Evolutionary conservation across 2,329 filamentous ascomycete species (phyloP), one percentile per base, ranked within the genome.

Genomic region (Colletotrichum sansevieriae): DNA sequence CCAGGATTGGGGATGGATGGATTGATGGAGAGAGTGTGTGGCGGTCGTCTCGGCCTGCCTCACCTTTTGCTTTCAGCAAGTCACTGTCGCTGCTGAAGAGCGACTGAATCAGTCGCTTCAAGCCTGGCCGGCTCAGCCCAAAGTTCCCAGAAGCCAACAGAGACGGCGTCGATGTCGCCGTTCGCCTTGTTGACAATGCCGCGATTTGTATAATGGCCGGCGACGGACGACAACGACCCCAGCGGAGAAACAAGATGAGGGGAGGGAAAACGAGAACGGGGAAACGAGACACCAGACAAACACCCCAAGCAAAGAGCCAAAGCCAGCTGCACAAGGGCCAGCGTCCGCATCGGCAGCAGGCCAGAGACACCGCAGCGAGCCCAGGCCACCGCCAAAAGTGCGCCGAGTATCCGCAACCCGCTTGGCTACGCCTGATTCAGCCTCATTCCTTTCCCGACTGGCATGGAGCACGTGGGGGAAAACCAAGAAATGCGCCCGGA

Each of bases 371-470:
- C 58, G 55, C 57, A 68, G 46, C 54, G 12, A 67, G 51, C 69
- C 65, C 63, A 69, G 66, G 55, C 56, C 66, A 65, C 62, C 56
- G 63, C 63, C 66, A 62, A 65, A 62, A 56, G 56, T 67, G 63
- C 63, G 66, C 66, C 65, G 65, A 60, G 55, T 57, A 69, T 69
- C 68, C 64, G 61, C 65, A 68, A 60, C 65, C 65, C 65, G 68
- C 68, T 70, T 70, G 66, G 66, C 66, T 67, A 69, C 66, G 63
- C 66, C 71, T 75, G 74, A 74, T 74, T 75, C 73, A 76, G 75
- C 75, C 75, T 76, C 75, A 75, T 75, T 73, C 72, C 74, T 72
- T 68, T 65, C 67, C 43, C 46, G 43, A 68, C 65, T 71, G 54
- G 63, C 66, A 67, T 67, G 66, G 62, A 67, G 66, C 66, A 67